These are phyloP conservation scores for Triticum turgidum DNA, from an alignment of 176 grass and related monocot genomes.

Conservation along the genomic window DNA sequence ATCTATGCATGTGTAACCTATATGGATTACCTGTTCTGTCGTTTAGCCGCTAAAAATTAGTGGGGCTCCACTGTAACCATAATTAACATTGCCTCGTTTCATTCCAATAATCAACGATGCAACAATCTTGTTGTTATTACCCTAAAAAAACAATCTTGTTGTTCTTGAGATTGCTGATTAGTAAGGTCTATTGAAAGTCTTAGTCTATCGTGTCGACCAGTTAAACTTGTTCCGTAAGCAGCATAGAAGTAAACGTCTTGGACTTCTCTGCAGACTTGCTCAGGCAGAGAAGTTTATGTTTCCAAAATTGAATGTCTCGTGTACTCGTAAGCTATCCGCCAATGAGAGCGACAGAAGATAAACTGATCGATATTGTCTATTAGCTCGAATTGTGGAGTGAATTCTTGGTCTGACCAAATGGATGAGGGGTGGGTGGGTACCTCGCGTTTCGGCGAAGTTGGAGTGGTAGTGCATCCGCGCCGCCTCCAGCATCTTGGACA, in stretches of 20 bases:
- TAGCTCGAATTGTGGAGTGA: neutral
- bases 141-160: neutral
- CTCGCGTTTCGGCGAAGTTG: slow-evolving; percentile 78
- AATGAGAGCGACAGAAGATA: neutral
- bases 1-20: neutral
- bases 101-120: neutral
- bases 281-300: neutral
- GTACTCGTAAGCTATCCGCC: neutral
- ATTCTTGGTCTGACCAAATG: neutral
- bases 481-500: slow-evolving; percentile 88
- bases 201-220: slow-evolving; percentile 6
- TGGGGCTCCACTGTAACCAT: neutral
- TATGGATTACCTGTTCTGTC: slow-evolving; percentile 17
- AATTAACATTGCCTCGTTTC: neutral
- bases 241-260: neutral
- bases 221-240: neutral
- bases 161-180: slow-evolving; percentile 18
- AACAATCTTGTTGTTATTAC: neutral
- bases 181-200: neutral
- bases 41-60: neutral
- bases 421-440: slow-evolving; percentile 30
- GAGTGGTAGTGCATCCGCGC: slow-evolving; percentile 94
- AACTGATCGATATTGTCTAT: neutral
- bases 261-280: no score
- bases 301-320: neutral